Conservation (phyloP, 2,329 filamentous ascomycete species). For the Nemania diffusa region DNA sequence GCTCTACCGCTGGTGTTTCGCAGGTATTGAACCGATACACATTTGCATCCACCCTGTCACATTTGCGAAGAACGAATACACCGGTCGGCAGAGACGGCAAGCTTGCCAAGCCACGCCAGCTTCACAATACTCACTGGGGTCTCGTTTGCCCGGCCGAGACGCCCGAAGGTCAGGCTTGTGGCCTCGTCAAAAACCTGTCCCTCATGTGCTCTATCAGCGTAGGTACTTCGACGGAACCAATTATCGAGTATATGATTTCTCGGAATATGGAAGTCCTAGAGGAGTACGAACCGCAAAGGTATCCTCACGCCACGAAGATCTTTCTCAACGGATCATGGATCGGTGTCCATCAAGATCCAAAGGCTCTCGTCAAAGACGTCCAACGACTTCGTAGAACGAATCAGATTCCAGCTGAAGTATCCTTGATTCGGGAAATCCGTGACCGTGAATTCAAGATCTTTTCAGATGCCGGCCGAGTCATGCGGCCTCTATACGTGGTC, state of each 20-base stretch:
- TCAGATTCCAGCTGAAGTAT: slow-evolving; percentile 90
- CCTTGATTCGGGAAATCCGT: slow-evolving; percentile 93
- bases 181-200: slow-evolving; percentile 96
- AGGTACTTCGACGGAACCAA: slow-evolving; percentile 87
- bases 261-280: slow-evolving; percentile 96
- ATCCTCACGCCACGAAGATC: slow-evolving; percentile 94
- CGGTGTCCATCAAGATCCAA: slow-evolving; percentile 89
- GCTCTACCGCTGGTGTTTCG: slow-evolving; percentile 94
- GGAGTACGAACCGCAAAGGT: slow-evolving; percentile 87
- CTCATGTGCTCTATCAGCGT: slow-evolving; percentile 99
- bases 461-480: slow-evolving; percentile 94
- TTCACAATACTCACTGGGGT: slow-evolving; percentile 99
- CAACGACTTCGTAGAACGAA: slow-evolving; percentile 81
- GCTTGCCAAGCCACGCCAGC: slow-evolving; percentile 94
- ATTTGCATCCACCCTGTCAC: slow-evolving; percentile 94
- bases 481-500: slow-evolving; percentile 91
- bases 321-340: slow-evolving; percentile 99
- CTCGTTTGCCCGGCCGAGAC: slow-evolving; percentile 97
- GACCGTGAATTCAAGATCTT: slow-evolving; percentile 99
- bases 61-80: slow-evolving; percentile 96
- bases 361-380: slow-evolving; percentile 83
- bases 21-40: slow-evolving; percentile 98
- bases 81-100: slow-evolving; percentile 98
- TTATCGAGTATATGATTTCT: slow-evolving; percentile 95
- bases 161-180: slow-evolving; percentile 97